Percentiles rank a stretch among this genome's conserved stretches.
Evolutionary conservation across 2,329 filamentous ascomycete species (phyloP).

Genomic region (Fusarium graminum): DNA sequence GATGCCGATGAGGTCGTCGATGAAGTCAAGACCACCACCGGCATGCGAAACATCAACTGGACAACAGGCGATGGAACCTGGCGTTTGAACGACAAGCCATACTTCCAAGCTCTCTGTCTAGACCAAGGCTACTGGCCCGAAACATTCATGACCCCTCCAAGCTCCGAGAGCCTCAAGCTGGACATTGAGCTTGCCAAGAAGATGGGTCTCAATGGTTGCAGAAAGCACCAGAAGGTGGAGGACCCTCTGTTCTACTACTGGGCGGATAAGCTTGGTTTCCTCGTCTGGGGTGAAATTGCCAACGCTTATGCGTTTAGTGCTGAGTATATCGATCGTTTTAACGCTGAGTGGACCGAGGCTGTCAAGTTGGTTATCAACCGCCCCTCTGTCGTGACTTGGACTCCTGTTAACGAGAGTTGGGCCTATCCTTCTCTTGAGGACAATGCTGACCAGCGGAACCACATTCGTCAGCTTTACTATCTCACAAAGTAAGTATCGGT

Average conservation of each 20-base stretch:
- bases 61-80: constrained; percentile 68
- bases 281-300: constrained; percentile 75
- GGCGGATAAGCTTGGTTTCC: constrained; percentile 70
- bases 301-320: constrained; percentile 73
- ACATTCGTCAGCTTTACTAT: constrained; percentile 73
- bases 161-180: constrained; percentile 57
- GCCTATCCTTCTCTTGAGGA: constrained; percentile 71
- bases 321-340: constrained; percentile 70
- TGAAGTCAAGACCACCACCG: constrained; percentile 69
- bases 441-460: constrained; percentile 70
- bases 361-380: constrained; percentile 75
- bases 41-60: constrained; percentile 73
- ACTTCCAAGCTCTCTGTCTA: constrained; percentile 71
- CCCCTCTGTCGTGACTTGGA: constrained; percentile 74
- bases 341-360: constrained; percentile 73
- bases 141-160: constrained; percentile 70
- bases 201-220: constrained; percentile 74
- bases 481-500: constrained; percentile 66
- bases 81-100: constrained; percentile 68
- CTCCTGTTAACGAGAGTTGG: constrained; percentile 74
- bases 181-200: constrained; percentile 70
- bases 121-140: constrained; percentile 75
- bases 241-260: constrained; percentile 72
- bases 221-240: constrained; percentile 75
- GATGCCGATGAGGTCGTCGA: constrained; percentile 61